Evolutionary conservation across 257 asterid genomes (phyloP), one percentile per base, ranked within the genome.

Genomic region (Capsicum baccatum): DNA sequence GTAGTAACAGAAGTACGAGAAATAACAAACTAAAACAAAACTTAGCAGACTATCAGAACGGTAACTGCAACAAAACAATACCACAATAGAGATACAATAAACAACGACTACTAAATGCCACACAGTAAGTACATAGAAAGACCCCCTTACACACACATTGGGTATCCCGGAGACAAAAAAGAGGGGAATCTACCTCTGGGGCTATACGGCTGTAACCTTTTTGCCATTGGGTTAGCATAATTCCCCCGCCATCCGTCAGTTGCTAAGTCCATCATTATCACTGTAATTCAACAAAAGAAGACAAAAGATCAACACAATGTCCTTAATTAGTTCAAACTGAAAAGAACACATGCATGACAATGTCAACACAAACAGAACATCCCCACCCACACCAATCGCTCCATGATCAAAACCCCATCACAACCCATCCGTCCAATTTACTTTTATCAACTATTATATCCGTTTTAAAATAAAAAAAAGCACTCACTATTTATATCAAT

Each of bases 251-350:
- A 60, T 60, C 87, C 83, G 19, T 84, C 92, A 57, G 83, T 21
- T 21, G 83, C 89, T 60, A 87, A 92, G 63, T 89, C 92, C 97
- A 91, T 92, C 8, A 26, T 26, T 26, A 26, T 81, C 79, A 79
- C 93, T 85, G 76, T 33, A 74, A 81, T 71, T 62, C 74, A 83
- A 85, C 74, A 33, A 79, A 60, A 50, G 39, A 63, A 6, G 47
- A 42, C 6, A 1, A 37, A 42, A 33, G 62, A 78, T 54, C 50
- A 54, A 33, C 21, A 14, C 64, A 54, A 76, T 76, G 81, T 76
- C 8, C 63, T 10, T 76, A 76, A 84, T 58, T 44, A 79, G 76
- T 59, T 83, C 84, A 85, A 60, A 71, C 56, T 33, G 37, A 83
- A 63, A 26, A 67, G 2, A 56, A 56, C 74, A 14, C 74, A 81